These are phyloP conservation scores for Suillus clintonianus DNA, from an alignment of 768 basidiomycete genomes.

Conservation along the genomic window DNA sequence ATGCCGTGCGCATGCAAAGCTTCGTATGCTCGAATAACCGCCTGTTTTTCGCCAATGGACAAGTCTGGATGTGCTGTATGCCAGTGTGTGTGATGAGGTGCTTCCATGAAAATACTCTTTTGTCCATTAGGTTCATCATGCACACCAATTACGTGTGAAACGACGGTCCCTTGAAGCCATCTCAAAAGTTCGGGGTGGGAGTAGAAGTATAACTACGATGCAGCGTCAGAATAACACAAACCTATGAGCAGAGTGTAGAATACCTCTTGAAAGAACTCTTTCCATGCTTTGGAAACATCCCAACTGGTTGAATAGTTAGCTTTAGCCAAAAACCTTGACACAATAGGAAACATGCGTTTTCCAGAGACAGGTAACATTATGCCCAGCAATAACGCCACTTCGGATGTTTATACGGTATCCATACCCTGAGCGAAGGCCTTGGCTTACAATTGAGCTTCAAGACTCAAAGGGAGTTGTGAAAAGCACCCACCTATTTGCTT, in stretches of 20 bases:
- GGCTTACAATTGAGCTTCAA: background rate
- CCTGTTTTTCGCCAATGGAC: conserved; percentile 10
- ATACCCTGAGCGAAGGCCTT: background rate
- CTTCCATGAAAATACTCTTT: conserved; percentile 18
- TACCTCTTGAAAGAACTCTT: conserved; percentile 12
- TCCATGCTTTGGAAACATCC: conserved; percentile 3
- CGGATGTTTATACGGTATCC: background rate
- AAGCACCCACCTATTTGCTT: background rate
- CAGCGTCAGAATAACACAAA: background rate
- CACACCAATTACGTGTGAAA: conserved; percentile 18
- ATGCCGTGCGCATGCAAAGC: conserved; percentile 21
- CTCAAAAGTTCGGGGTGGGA: conserved; percentile 17
- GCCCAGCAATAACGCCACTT: conserved; percentile 9
- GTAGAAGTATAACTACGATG: conserved; percentile 16
- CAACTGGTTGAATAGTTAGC: conserved; percentile 1
- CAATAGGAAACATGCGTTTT: conserved; percentile 12
- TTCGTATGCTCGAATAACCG: conserved; percentile 18
- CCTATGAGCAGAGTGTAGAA: background rate
- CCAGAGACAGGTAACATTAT: conserved; percentile 11
- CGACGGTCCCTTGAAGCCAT: conserved; percentile 21
- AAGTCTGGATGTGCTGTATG: conserved; percentile 13
- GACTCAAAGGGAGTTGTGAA: background rate
- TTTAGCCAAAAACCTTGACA: background rate
- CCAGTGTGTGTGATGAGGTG: conserved; percentile 21
- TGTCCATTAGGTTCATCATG: conserved; percentile 9